phyloP scores from a whole-genome alignment of 2,329 filamentous ascomycete species.

The Leptographium radiaticola region DNA sequence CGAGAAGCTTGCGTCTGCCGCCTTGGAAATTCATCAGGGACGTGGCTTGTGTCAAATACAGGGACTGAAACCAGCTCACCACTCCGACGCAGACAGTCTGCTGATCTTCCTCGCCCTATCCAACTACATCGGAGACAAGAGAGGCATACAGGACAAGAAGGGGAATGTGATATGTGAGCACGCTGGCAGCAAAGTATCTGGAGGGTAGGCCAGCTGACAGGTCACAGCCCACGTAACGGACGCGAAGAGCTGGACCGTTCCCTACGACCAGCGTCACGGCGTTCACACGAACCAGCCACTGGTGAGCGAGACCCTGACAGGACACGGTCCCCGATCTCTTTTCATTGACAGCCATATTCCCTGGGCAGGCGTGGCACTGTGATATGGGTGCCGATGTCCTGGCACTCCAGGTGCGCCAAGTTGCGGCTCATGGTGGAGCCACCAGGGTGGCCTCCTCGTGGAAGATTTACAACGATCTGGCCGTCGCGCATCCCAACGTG shows the following conservation, averaged over 20 bases:
- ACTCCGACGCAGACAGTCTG: conserved; percentile 39
- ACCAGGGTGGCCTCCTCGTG: conserved; percentile 31
- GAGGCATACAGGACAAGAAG: conserved; percentile 35
- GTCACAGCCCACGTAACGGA: conserved; percentile 33
- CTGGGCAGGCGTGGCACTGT: conserved; percentile 30
- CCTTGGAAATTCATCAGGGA: conserved; percentile 25
- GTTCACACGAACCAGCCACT: conserved; percentile 34
- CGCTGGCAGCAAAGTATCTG: too few species aligned
- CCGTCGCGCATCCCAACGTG: conserved; percentile 22
- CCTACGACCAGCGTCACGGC: conserved; percentile 30
- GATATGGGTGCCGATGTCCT: conserved; percentile 40
- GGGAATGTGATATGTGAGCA: conserved; percentile 33
- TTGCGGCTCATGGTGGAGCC: conserved; percentile 28
- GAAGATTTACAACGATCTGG: conserved; percentile 30
- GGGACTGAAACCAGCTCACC: conserved; percentile 33
- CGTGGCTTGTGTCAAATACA: conserved; percentile 40
- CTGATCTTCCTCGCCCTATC: conserved; percentile 43
- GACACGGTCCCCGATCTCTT: not conserved
- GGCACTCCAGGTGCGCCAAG: conserved; percentile 31
- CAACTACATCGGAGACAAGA: conserved; percentile 39
- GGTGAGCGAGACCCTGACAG: conserved; percentile 17
- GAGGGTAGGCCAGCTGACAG: not conserved
- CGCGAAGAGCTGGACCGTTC: conserved; percentile 30
- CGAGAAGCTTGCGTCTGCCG: conserved; percentile 20
- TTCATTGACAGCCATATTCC: not conserved